These are phyloP conservation scores for Monosporascus sp. DNA, from an alignment of 2,329 filamentous ascomycete species.

Conservation along the genomic window DNA sequence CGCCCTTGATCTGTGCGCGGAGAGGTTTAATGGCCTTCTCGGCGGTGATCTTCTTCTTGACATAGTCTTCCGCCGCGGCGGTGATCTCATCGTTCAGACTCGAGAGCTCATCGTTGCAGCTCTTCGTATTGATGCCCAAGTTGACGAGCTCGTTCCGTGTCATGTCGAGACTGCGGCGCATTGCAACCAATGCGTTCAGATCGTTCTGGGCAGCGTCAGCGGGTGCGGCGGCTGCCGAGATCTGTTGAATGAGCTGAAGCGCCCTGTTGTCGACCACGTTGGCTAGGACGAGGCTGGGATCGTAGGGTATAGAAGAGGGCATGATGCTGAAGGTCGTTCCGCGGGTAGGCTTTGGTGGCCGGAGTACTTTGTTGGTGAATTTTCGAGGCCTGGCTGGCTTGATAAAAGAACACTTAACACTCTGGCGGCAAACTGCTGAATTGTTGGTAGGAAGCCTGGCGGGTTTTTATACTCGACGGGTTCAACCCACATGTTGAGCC, in stretches of 20 bases:
- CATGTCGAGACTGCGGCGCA: constrained; percentile 10
- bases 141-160: constrained; percentile 10
- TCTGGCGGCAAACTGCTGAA: no score
- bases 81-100: constrained; percentile 1
- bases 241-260: constrained; percentile 4
- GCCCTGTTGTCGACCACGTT: constrained; percentile 6
- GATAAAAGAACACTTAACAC: no score
- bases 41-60: constrained; percentile 3
- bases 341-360: no score
- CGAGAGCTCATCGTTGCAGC: background rate
- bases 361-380: no score
- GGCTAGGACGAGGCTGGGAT: constrained; percentile 7
- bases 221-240: constrained; percentile 2
- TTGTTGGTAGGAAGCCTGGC: no score
- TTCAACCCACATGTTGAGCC: no score
- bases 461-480: no score
- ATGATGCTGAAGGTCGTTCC: background rate
- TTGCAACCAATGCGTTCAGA: constrained; percentile 7
- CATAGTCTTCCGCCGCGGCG: constrained; percentile 2
- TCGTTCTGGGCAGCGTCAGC: constrained; percentile 9
- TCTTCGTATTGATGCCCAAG: constrained; percentile 6
- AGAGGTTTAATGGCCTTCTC: constrained; percentile 3
- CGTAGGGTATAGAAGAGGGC: constrained; percentile 9
- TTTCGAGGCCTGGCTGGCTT: no score
- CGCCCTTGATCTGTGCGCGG: constrained; percentile 2